Base-by-base conservation (phyloP, 129 eudicot species). In the Centrapalus pauciflorus region DNA sequence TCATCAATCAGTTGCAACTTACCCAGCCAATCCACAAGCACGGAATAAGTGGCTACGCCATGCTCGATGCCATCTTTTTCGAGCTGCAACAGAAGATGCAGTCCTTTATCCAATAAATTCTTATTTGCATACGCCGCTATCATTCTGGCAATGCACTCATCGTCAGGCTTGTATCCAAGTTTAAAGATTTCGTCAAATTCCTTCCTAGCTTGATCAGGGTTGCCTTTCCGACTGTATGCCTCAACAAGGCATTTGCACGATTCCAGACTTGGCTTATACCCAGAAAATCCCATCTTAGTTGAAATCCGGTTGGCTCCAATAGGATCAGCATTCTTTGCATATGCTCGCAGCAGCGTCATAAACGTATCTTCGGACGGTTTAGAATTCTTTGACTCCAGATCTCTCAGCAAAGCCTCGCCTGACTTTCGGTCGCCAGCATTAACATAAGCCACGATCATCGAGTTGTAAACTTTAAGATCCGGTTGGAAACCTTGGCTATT, bases 101-200 rank as follows among this genome's bases (percentile, higher is more conserved):
- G 50, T 5, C 85, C 97, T 56, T 84, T 61, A 69, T 94, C 99
- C 71, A 94, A 73, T 26, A 50, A 27, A 65, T 89, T 89, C 50
- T 80, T 70, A 32, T 63, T 64, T 48, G 81, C 83, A 46, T 94
- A 94, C 1, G 90, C 97, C 14, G 84, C 72, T 61, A 86, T 77
- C 90, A 94, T 67, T 37, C 66, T 71, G 4, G 99, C 81, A 23
- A 74, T 77, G 57, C 88, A 78, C 65, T 68, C 77, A 35, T 94
- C 99, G 75, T 89, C 95, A 9, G 97, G 97, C 73, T 89, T 84
- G 56, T 26, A 73, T 4, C 99, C 99, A 3, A 69, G 63, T 65
- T 72, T 80, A 0, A 77, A 66, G 64, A 94, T 80, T 4, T 84
- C 45, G 55, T 89, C 95, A 55, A 89, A 94, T 24, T 84, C 55